These are phyloP conservation scores for Penicillium arizonense DNA, from an alignment of 495 filamentous ascomycete genomes.

Conservation along the genomic window DNA sequence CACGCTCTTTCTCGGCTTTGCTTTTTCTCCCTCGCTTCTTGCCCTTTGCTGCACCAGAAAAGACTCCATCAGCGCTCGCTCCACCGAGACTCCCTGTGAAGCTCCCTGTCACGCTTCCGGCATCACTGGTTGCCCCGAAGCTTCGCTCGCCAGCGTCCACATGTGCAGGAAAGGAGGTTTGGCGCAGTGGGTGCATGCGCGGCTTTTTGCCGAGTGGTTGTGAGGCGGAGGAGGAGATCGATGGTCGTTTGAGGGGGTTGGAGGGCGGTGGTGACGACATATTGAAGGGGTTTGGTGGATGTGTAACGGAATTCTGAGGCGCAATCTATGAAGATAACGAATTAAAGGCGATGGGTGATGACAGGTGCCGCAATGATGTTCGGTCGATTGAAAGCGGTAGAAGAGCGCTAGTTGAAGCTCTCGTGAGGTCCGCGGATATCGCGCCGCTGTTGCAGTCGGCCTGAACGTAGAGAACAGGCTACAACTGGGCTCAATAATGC, in stretches of 20 bases:
- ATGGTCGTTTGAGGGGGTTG: slow-evolving; percentile 45
- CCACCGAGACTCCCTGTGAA: slow-evolving; percentile 53
- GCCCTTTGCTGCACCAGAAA: slow-evolving; percentile 39
- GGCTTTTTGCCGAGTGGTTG: slow-evolving; percentile 31
- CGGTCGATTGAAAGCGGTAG: neutral
- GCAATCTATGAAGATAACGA: neutral
- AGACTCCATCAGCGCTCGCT: slow-evolving; percentile 49
- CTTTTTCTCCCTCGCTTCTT: slow-evolving; percentile 67
- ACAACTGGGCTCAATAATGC: neutral
- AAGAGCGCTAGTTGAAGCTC: neutral
- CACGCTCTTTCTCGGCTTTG: slow-evolving; percentile 51
- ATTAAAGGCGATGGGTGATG: too few species aligned
- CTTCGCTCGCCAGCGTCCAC: slow-evolving; percentile 53
- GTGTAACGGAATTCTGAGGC: neutral
- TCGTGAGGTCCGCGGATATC: slow-evolving; percentile 1
- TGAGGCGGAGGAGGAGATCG: slow-evolving; percentile 39
- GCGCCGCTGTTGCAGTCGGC: neutral
- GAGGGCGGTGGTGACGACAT: slow-evolving; percentile 49
- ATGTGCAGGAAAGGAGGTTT: slow-evolving; percentile 79
- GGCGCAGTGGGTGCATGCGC: slow-evolving; percentile 73
- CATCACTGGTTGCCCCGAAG: slow-evolving; percentile 64
- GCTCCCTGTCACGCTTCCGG: slow-evolving; percentile 67
- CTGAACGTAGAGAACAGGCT: neutral
- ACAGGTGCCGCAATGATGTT: too few species aligned
- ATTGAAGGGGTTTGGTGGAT: slow-evolving; percentile 8